Base-by-base conservation (phyloP, 2,329 filamentous ascomycete species). In the Aspergillus calidoustus region DNA sequence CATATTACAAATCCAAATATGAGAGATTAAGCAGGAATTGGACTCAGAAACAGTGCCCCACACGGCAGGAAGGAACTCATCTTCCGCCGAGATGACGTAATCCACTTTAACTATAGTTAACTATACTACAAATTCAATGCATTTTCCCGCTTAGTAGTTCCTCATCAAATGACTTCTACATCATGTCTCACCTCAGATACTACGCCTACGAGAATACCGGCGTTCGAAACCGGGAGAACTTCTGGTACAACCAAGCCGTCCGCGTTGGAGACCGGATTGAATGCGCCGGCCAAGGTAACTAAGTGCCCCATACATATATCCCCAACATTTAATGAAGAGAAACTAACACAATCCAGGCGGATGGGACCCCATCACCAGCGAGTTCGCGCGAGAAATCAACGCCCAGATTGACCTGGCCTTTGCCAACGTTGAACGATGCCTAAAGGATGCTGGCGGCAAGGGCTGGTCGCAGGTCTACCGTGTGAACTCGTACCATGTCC, bases 381-480 rank as follows among this genome's bases (percentile, higher is more conserved):
- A 54, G 2, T 62, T 74, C 50, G 60, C 69, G 57, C 67, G 66
- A 2, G 78, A 82, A 11, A 73, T 82, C 46, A 77, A 79, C 51
- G 76, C 72, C 0, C 76, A 85, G 56, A 82, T 85, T 51, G 81
- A 83, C 54, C 77, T 81, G 57, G 83, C 85, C 0, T 89, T 89
- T 66, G 72, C 69, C 3, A 89, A 88, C 59, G 82, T 87, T 9
- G 84, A 89, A 1, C 69, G 78, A 5, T 75, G 71, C 30, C 72
- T 89, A 4, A 80, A 78, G 47, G 67, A 81, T 17, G 85, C 84
- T 0, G 86, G 87, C 1, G 84, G 83, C 0, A 81, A 83, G 60
- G n/a, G 69, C 17, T 71, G 71, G 71, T 47, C 57, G 19, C 83
- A 87, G 61, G 86, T 88, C 0, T 84, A 72, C 70, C 74, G 76